Conservation (phyloP, 495 filamentous ascomycete genomes). For the Aspergillus affinis region DNA sequence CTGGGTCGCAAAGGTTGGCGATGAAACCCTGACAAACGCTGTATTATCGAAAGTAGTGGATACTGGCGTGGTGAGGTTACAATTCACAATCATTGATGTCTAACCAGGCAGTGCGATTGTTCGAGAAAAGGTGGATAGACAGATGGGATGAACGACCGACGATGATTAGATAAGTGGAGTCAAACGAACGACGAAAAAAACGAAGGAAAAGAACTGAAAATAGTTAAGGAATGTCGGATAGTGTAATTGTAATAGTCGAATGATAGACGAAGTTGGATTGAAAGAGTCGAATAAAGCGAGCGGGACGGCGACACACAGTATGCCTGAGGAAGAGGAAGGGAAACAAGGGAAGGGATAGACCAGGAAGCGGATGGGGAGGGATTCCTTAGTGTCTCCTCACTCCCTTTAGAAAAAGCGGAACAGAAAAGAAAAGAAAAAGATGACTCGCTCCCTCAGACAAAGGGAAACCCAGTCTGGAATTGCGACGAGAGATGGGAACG, state of each 20-base stretch:
- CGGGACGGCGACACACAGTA: slow-evolving; percentile 42
- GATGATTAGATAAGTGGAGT: slow-evolving; percentile 1
- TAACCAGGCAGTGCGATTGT: slow-evolving; percentile 7
- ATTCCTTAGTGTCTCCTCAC: slow-evolving; percentile 4
- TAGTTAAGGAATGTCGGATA: slow-evolving; percentile 6
- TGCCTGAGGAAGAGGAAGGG: slow-evolving; percentile 24
- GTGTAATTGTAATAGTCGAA: slow-evolving; percentile 5
- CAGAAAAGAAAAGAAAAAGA: slow-evolving; percentile 3
- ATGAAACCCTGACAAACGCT: neutral
- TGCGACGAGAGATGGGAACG: slow-evolving; percentile 3
- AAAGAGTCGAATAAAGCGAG: slow-evolving; percentile 27
- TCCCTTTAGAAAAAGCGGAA: slow-evolving; percentile 1
- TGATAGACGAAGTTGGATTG: slow-evolving; percentile 17
- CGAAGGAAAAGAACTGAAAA: slow-evolving; percentile 12
- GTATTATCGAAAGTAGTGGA: neutral
- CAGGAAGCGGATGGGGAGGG: slow-evolving; percentile 13
- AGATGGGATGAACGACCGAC: neutral
- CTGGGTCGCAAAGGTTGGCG: slow-evolving; percentile 2
- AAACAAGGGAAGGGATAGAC: slow-evolving; percentile 6
- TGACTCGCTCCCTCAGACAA: slow-evolving; percentile 7
- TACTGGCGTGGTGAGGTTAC: slow-evolving; percentile 7
- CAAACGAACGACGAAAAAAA: slow-evolving; percentile 16
- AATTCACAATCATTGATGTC: slow-evolving; percentile 22
- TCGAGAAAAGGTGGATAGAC: slow-evolving; percentile 15
- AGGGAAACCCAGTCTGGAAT: slow-evolving; percentile 9